Percentiles rank a stretch among this genome's conserved stretches.
Conservation (phyloP, 1,139 yeast species). For the Magnusiomyces paraingens region DNA sequence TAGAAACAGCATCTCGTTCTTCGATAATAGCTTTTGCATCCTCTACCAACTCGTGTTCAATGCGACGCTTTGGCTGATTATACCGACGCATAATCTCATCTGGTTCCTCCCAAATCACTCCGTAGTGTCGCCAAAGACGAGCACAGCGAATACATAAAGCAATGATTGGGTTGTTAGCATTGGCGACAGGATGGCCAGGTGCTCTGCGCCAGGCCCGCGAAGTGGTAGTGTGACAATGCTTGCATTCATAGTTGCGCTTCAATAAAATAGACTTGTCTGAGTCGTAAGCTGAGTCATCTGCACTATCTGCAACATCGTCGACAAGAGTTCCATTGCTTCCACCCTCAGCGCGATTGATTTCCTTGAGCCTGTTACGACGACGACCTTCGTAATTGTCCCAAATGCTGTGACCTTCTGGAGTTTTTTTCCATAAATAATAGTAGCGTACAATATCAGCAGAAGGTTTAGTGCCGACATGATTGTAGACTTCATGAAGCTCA, state of each 20-base stretch:
- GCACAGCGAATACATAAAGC: slow-evolving; percentile 88
- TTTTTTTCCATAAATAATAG: slow-evolving; percentile 88
- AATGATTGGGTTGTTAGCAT: slow-evolving; percentile 31
- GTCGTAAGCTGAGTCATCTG: slow-evolving; percentile 68
- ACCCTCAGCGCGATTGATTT: slow-evolving; percentile 24
- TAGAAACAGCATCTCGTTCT: slow-evolving; percentile 37
- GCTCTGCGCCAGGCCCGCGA: slow-evolving; percentile 66
- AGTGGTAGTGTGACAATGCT: slow-evolving; percentile 51
- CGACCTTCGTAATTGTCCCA: slow-evolving; percentile 86
- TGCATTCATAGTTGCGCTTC: slow-evolving; percentile 47
- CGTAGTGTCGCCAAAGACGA: slow-evolving; percentile 84
- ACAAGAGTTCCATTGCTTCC: slow-evolving; percentile 25
- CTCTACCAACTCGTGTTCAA: slow-evolving; percentile 65
- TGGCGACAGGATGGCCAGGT: slow-evolving; percentile 52
- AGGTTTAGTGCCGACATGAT: slow-evolving; percentile 63
- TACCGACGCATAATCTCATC: slow-evolving; percentile 51
- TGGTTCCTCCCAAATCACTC: slow-evolving; percentile 84
- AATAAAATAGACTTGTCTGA: slow-evolving; percentile 38
- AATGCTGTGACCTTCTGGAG: slow-evolving; percentile 61
- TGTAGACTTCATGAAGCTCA: slow-evolving; percentile 67
- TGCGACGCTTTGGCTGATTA: slow-evolving; percentile 46
- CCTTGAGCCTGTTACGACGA: slow-evolving; percentile 43
- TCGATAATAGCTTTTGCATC: slow-evolving; percentile 57
- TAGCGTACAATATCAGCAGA: slow-evolving; percentile 74
- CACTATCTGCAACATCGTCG: slow-evolving; percentile 53